A percentile compares a stretch with the other conserved stretches of the same genome.
phyloP scores from a whole-genome alignment of 305 asterid genomes.

The Fraxinus greggii region DNA sequence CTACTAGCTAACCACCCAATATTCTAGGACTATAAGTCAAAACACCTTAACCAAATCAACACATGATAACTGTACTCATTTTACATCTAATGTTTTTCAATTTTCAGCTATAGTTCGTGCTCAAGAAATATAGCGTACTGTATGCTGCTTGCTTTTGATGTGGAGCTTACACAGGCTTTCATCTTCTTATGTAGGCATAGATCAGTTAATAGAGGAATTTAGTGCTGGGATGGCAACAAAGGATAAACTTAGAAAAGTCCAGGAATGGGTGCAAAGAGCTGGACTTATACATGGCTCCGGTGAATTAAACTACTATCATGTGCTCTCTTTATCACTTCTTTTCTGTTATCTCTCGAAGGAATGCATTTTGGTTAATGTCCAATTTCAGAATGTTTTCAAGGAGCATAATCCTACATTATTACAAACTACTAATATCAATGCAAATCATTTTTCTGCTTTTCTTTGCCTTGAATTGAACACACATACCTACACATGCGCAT shows the following conservation, averaged over 20 bases:
- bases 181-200: conserved; percentile 37
- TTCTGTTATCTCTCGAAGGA: neutral
- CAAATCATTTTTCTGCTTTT: neutral
- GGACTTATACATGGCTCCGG: conserved; percentile 47
- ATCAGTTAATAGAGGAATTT: conserved; percentile 39
- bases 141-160: conserved; percentile 8
- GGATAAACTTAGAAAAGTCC: conserved; percentile 60
- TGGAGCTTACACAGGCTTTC: conserved; percentile 4
- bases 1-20: neutral
- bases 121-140: neutral
- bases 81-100: neutral
- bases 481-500: neutral
- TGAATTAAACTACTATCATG: conserved; percentile 45
- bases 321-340: conserved; percentile 20
- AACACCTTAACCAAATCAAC: neutral
- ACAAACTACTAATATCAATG: neutral
- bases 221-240: conserved; percentile 43
- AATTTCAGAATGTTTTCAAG: neutral
- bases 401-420: neutral
- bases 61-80: neutral
- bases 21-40: neutral
- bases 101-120: neutral
- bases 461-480: neutral
- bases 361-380: neutral
- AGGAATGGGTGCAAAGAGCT: conserved; percentile 56